These are phyloP conservation scores for Xanthoconium stramineum DNA, from an alignment of 768 basidiomycete species.

Conservation along the genomic window DNA sequence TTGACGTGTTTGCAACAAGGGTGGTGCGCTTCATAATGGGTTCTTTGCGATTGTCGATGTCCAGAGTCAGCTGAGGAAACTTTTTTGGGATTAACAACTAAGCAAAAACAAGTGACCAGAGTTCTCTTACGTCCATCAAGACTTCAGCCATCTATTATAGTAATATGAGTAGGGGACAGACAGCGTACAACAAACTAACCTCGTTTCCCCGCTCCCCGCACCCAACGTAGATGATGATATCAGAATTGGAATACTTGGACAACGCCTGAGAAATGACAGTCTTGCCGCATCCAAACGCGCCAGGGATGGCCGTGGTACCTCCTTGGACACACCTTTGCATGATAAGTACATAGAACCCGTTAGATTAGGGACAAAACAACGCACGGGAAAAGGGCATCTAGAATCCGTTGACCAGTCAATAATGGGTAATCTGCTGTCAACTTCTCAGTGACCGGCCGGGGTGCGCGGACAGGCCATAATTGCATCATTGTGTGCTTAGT, in stretches of 20 bases:
- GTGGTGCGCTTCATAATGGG: slow-evolving; percentile 99
- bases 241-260: slow-evolving; percentile 98
- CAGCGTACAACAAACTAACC: slow-evolving; percentile 41
- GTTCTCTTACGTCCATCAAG: slow-evolving; percentile 78
- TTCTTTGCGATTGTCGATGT: slow-evolving; percentile 87
- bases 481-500: slow-evolving; percentile 97
- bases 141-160: slow-evolving; percentile 90
- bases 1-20: slow-evolving; percentile 97
- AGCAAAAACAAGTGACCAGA: slow-evolving; percentile 1
- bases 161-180: slow-evolving; percentile 31
- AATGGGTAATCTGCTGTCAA: slow-evolving; percentile 89
- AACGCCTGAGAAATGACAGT: slow-evolving; percentile 98
- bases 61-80: slow-evolving; percentile 94
- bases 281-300: slow-evolving; percentile 98
- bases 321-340: slow-evolving; percentile 83
- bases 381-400: slow-evolving; percentile 95
- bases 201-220: slow-evolving; percentile 99
- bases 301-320: slow-evolving; percentile 95
- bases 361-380: slow-evolving; percentile 29
- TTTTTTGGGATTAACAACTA: slow-evolving; percentile 19
- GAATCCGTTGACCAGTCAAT: slow-evolving; percentile 92
- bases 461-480: slow-evolving; percentile 97
- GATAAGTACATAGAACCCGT: not conserved
- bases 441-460: slow-evolving; percentile 94
- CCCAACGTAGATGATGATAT: slow-evolving; percentile 98